Base-by-base conservation (phyloP, 2,329 filamentous ascomycete genomes). In the Tolypocladium endophyticum region DNA sequence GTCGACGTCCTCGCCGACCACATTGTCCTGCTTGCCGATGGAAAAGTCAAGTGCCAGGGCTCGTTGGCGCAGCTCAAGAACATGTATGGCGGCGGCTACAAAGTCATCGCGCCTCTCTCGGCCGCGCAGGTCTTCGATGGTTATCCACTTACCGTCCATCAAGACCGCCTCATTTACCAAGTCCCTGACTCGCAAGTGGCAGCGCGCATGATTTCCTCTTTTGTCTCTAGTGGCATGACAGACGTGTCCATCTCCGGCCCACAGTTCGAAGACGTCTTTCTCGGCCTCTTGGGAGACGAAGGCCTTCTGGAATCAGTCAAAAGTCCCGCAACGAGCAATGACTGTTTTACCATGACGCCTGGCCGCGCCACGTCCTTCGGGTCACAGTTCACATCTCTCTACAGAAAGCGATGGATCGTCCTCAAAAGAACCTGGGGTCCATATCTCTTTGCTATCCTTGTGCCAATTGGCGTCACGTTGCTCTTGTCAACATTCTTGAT, bases 1-100 rank as follows among this genome's bases (percentile, higher is more conserved):
- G 86, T 85, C 5, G 86, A 89, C 65, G 75, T 88, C 1, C 78
- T 89, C 0, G 83, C 86, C 0, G 87, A 89, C 68, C 80, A 87
- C 59, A 87, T 89, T 60, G 81, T 83, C 3, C 85, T 89, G 41
- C 72, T 89, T 1, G 86, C 84, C 11, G 83, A 82, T 61, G 87
- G 87, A 25, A 76, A 78, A 30, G 73, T 88, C 43, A 85, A 84
- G 61, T 84, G 81, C 1, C 77, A 83, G 59, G 87, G 87, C 3
- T 82, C 85, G 3, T 81, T 83, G 6, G 83, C 86, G 1, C 84
- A 86, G 65, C 75, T 89, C 25, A 89, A 88, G 69, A 77, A 82
- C 62, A 74, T 78, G 59, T 74, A 85, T 36, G 86, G 86, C 11
- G 83, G 83, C 4, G 86, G 86, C 1, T 89, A 89, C 68, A 79